A percentile compares a stretch with the other conserved stretches of the same genome.
phyloP scores from a whole-genome alignment of 345 rosid species.

The Odontarrhena argentea region DNA sequence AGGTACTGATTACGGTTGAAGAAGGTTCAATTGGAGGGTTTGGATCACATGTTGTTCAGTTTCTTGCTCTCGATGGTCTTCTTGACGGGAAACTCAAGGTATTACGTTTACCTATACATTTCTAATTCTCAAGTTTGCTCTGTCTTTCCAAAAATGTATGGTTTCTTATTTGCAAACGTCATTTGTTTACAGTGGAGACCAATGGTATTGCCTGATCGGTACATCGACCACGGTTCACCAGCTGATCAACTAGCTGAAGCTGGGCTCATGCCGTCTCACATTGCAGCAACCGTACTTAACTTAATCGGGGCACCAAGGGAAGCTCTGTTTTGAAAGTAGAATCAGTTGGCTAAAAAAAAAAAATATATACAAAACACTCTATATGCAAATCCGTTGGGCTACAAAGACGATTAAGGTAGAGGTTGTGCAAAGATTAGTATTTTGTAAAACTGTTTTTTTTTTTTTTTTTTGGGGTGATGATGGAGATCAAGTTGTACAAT shows the following conservation, averaged over 20 bases:
- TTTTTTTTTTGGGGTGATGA: background rate
- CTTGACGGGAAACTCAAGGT: constrained; percentile 93
- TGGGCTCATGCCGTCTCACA: constrained; percentile 90
- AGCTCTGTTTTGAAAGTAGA: constrained; percentile 49
- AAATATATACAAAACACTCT: constrained; percentile 22
- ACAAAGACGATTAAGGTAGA: background rate
- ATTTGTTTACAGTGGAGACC: constrained; percentile 83
- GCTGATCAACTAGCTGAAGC: constrained; percentile 74
- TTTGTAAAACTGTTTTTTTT: background rate
- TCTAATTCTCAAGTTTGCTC: background rate
- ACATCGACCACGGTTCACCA: constrained; percentile 94
- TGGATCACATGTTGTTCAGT: constrained; percentile 94
- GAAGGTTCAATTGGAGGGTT: constrained; percentile 98
- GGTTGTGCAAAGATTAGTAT: constrained; percentile 21
- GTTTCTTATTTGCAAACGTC: background rate
- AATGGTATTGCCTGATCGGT: constrained; percentile 76
- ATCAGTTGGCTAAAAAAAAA: background rate
- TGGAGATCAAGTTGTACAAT: constrained; percentile 26
- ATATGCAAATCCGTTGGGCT: background rate
- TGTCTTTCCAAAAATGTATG: constrained; percentile 5
- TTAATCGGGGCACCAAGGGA: constrained; percentile 76
- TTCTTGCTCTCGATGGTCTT: constrained; percentile 86
- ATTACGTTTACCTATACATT: background rate
- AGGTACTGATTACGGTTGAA: constrained; percentile 81
- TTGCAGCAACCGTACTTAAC: constrained; percentile 84